Percentiles rank a stretch among this genome's conserved stretches.
These are phyloP conservation scores for Geotrichum histeridarum DNA, from an alignment of 1,139 yeast species.

Conservation along the genomic window DNA sequence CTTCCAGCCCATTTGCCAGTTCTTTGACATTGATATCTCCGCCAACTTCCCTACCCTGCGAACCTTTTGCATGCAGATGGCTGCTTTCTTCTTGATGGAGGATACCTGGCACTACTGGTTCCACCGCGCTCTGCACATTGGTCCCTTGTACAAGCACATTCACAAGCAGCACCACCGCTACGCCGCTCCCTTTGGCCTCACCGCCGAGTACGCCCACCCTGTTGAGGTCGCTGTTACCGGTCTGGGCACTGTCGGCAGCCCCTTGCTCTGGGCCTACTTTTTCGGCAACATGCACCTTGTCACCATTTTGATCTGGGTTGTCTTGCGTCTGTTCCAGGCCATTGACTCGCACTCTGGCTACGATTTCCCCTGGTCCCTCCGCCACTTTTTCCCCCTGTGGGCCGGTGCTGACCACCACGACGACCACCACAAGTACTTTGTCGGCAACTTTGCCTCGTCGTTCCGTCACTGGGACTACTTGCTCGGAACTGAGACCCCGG, in stretches of 20 bases:
- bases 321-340: slow-evolving; percentile 83
- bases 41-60: slow-evolving; percentile 76
- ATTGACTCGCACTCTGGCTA: slow-evolving; percentile 96
- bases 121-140: slow-evolving; percentile 82
- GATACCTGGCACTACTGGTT: slow-evolving; percentile 96
- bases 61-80: slow-evolving; percentile 58
- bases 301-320: slow-evolving; percentile 82
- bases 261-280: slow-evolving; percentile 64
- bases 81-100: slow-evolving; percentile 73
- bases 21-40: slow-evolving; percentile 63
- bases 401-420: slow-evolving; percentile 98
- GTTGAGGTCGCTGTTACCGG: slow-evolving; percentile 86
- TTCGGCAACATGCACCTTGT: slow-evolving; percentile 69
- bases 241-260: slow-evolving; percentile 91
- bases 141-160: slow-evolving; percentile 78
- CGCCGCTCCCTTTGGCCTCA: slow-evolving; percentile 93
- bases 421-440: slow-evolving; percentile 86
- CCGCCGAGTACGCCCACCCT: slow-evolving; percentile 97
- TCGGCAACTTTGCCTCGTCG: slow-evolving; percentile 85
- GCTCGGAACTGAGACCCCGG: slow-evolving; percentile 69
- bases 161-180: slow-evolving; percentile 96
- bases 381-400: slow-evolving; percentile 89
- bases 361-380: slow-evolving; percentile 94
- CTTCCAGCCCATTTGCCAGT: slow-evolving; percentile 82
- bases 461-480: slow-evolving; percentile 91